Evolutionary conservation across 352 stramenopile species (phyloP), one percentile per base, ranked within the genome.

Genomic region (Blastocystis sp.): DNA sequence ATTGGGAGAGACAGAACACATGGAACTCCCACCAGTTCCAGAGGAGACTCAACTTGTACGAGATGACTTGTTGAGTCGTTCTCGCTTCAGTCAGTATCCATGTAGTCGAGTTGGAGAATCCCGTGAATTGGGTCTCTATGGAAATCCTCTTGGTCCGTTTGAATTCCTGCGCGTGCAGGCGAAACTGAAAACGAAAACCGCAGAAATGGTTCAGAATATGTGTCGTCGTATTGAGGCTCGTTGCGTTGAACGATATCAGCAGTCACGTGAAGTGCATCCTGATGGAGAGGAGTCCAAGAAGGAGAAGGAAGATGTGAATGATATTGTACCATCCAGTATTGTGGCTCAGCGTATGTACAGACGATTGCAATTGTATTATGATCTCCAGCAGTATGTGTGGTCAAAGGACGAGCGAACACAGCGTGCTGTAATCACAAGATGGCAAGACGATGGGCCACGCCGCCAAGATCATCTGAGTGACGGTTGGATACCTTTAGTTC

Each of bases 321-420:
- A 88, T 37, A 48, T 88, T 5, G 37, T 77, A n/a, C 62, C 62
- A 13, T 58, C 44, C 5, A 77, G 57, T 53, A 73, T 48, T 24
- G 33, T 88, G 5, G 77, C 30, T 37, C 62, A 77, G 58, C 77
- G 77, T 9, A 57, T 88, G 11, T 88, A 77, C 37, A 33, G 62
- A 2, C 77, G 77, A 22, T 48, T 88, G 37, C 58, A 88, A 37
- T 42, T 88, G 15, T 88, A 77, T 30, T 88, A 88, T 19, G 53
- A 88, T 13, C 22, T 88, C 11, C 77, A 88, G 62, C 62, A 73
- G 77, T 88, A 88, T 30, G 54, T 88, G 48, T 88, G 77, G 77
- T 40, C 73, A 11, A 88, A 88, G 40, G 51, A 75, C 24, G 77
- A 68, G 11, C 19, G 33, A 17, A 27, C 53, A 30, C 24, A 75